Evolutionary conservation across 208 protist genomes (phyloP), one percentile per base, ranked within the genome.

Genomic region (Trypanosomatidae sp.): DNA sequence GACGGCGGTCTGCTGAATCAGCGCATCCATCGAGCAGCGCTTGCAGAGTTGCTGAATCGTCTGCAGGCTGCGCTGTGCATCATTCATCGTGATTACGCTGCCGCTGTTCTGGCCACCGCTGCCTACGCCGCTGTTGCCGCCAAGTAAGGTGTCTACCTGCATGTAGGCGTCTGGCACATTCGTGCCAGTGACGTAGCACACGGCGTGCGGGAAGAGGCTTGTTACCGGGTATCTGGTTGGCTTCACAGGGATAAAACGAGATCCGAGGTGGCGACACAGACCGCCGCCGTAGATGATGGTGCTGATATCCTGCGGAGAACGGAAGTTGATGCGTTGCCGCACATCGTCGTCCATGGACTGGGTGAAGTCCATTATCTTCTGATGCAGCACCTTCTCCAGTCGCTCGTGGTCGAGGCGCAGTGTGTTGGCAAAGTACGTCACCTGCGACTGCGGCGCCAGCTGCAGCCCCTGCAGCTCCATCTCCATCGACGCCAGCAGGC

Each of bases 381-480:
- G 76, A 72, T 94, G 88, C 69, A 97, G 81, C n/a, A 91, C 58
- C 80, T 89, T 86, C 74, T 97, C 92, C 8, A 97, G 83, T 39
- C 86, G 82, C 49, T 89, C 84, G 76, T 91, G 92, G 41, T 91
- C 81, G 49, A 79, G 75, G 59, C 83, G 85, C 28, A 97, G 79
- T 17, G 81, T 77, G 39, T 91, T 77, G 59, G 89, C 79, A 71
- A 97, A 95, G 64, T 69, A 62, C 12, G 79, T 88, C 30, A 97
- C 77, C 71, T 92, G 81, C 41, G 71, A 71, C 80, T 97, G 92
- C 62, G 86, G 67, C 41, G 82, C 87, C 22, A 97, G 67, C 73
- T 95, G 90, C 71, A 97, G 79, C 2, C 92, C 92, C 58, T 93
- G 83, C 62, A 84, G 53, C 83, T 97, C 92, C 95, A 98, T 98